These are phyloP conservation scores for Rutstroemia sp. DNA, from an alignment of 2,329 filamentous ascomycete genomes.

Conservation along the genomic window DNA sequence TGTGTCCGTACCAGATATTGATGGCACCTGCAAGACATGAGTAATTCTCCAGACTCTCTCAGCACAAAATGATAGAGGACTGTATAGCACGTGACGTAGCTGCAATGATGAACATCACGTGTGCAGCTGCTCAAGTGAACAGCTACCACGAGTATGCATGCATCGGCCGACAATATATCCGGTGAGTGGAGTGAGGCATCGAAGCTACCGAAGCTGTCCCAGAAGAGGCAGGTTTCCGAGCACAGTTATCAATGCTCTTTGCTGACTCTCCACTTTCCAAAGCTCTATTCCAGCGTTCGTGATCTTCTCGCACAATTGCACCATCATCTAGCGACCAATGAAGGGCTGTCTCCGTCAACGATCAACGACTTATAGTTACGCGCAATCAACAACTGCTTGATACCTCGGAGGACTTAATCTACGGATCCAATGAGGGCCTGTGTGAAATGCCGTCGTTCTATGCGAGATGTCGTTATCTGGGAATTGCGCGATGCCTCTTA, in stretches of 20 bases:
- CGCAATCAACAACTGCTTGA: background rate
- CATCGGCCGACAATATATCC: too few relatives aligned
- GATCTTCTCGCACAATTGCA: slow-evolving; percentile 5
- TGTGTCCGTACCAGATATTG: too few relatives aligned
- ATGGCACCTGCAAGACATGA: too few relatives aligned
- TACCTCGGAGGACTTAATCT: background rate
- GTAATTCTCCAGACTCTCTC: too few relatives aligned
- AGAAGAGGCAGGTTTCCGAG: background rate
- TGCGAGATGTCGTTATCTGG: slow-evolving; percentile 3
- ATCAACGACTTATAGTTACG: background rate
- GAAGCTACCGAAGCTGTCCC: too few relatives aligned
- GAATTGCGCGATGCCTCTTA: background rate
- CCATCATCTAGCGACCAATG: slow-evolving; percentile 7
- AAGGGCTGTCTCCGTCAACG: background rate
- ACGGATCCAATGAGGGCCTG: background rate
- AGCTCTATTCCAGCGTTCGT: background rate
- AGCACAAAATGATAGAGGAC: too few relatives aligned
- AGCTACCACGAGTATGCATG: too few relatives aligned
- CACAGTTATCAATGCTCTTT: background rate
- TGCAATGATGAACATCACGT: too few relatives aligned
- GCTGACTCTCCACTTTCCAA: background rate
- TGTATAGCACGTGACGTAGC: too few relatives aligned
- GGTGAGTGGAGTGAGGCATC: too few relatives aligned
- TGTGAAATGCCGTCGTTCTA: background rate
- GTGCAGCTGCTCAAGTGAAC: too few relatives aligned